phyloP scores from a whole-genome alignment of 78 protist genomes.

The slime mould (Dictyostelium discoideum) region DNA sequence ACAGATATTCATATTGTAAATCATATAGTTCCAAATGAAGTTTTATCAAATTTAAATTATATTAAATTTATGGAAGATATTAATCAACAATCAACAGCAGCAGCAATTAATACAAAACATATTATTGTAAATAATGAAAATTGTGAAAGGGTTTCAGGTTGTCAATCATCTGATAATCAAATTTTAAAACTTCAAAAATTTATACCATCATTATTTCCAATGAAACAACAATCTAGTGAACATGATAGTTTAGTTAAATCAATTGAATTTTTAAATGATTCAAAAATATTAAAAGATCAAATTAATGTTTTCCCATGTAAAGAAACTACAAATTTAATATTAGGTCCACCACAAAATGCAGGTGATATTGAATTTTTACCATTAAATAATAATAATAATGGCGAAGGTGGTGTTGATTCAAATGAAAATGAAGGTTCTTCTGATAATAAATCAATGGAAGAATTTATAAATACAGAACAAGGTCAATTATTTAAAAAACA shows the following conservation, averaged over 20 bases:
- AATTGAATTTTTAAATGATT: not conserved
- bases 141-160: conserved; percentile 26
- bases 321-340: not conserved
- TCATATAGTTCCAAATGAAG: conserved; percentile 22
- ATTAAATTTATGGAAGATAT: conserved; percentile 41
- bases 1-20: not conserved
- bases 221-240: not conserved
- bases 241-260: not conserved
- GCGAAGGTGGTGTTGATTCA: not conserved
- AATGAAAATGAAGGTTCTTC: not conserved
- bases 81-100: not conserved
- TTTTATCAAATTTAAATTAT: not conserved
- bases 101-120: not conserved
- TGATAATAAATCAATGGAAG: not conserved
- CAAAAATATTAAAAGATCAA: not conserved
- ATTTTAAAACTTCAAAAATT: not conserved
- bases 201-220: conserved; percentile 19
- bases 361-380: conserved; percentile 22
- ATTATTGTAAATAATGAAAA: conserved; percentile 31
- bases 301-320: conserved; percentile 18
- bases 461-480: not conserved
- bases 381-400: not conserved
- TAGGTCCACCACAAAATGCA: conserved; percentile 38
- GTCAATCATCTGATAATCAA: not conserved
- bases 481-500: not conserved